A percentile compares a stretch with the other conserved stretches of the same genome.
Evolutionary conservation across 371 early-diverging fungal species (phyloP).

Genomic region (Ecytonucleospora hepatopenaei): DNA sequence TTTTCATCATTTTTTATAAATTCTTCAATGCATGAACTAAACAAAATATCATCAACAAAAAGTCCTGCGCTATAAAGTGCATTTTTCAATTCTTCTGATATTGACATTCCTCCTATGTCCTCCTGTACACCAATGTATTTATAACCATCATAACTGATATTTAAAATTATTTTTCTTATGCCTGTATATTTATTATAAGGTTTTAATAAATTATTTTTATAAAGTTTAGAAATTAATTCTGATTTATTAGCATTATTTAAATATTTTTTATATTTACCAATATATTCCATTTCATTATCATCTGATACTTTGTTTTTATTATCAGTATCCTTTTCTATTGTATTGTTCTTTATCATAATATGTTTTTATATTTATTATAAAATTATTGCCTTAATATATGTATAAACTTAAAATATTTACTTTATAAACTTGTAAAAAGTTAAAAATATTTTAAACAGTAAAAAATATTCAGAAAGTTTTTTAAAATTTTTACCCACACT

Average conservation of each 20-base stretch:
- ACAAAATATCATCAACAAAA: not conserved
- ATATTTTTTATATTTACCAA: not conserved
- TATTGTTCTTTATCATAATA: too few species aligned
- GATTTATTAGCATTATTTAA: not conserved
- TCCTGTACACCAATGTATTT: conserved; percentile 28
- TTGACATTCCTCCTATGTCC: conserved; percentile 11
- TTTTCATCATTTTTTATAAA: too few species aligned
- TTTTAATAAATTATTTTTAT: not conserved
- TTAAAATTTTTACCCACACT: not conserved
- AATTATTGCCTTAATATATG: too few species aligned
- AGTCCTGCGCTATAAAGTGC: conserved; percentile 23
- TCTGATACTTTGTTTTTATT: not conserved
- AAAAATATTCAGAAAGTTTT: not conserved
- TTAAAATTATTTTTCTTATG: conserved; percentile 31
- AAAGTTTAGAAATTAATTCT: not conserved
- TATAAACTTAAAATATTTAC: too few species aligned
- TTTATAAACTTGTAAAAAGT: too few species aligned
- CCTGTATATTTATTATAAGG: not conserved
- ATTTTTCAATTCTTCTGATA: conserved; percentile 20
- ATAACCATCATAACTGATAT: conserved; percentile 35
- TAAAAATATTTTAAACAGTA: too few species aligned
- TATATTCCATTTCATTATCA: not conserved
- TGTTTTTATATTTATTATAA: too few species aligned
- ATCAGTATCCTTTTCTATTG: too few species aligned
- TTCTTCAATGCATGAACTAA: too few species aligned